phyloP scores from a whole-genome alignment of 1,139 yeast species.

The Kazachstania sp. region DNA sequence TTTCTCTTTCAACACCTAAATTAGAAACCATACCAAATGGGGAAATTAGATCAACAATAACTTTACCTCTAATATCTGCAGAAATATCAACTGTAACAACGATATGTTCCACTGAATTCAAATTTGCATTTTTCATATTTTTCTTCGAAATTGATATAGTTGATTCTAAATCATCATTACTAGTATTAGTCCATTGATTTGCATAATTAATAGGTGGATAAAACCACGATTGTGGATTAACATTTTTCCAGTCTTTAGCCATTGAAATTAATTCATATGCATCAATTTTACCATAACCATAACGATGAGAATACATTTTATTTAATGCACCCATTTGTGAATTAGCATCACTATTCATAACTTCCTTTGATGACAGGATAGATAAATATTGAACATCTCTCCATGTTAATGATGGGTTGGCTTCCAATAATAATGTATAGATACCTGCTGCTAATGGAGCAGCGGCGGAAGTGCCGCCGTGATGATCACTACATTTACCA shows the following conservation, averaged over 20 bases:
- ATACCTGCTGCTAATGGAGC: conserved; percentile 98
- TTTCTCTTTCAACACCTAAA: conserved; percentile 58
- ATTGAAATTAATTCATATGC: conserved; percentile 65
- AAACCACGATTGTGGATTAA: conserved; percentile 86
- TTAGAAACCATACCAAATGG: conserved; percentile 71
- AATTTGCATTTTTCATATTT: conserved; percentile 46
- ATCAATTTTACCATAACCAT: conserved; percentile 91
- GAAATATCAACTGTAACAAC: conserved; percentile 69
- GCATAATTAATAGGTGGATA: conserved; percentile 35
- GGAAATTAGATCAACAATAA: conserved; percentile 56
- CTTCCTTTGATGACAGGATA: conserved; percentile 62
- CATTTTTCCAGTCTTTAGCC: conserved; percentile 73
- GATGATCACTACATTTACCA: conserved; percentile 58
- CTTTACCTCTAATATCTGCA: conserved; percentile 60
- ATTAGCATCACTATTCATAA: conserved; percentile 56
- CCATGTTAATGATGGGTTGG: conserved; percentile 87
- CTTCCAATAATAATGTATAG: conserved; percentile 70
- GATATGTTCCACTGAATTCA: conserved; percentile 76
- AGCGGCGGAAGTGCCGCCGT: conserved; percentile 98
- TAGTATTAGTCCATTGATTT: conserved; percentile 18
- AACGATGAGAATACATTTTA: conserved; percentile 67
- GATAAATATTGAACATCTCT: conserved; percentile 86
- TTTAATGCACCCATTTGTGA: conserved; percentile 57
- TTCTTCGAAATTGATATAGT: conserved; percentile 42
- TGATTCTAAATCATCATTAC: conserved; percentile 33